Base-by-base conservation (phyloP, 192 early-diverging fungal species). In the Umbelopsis ramanniana region DNA sequence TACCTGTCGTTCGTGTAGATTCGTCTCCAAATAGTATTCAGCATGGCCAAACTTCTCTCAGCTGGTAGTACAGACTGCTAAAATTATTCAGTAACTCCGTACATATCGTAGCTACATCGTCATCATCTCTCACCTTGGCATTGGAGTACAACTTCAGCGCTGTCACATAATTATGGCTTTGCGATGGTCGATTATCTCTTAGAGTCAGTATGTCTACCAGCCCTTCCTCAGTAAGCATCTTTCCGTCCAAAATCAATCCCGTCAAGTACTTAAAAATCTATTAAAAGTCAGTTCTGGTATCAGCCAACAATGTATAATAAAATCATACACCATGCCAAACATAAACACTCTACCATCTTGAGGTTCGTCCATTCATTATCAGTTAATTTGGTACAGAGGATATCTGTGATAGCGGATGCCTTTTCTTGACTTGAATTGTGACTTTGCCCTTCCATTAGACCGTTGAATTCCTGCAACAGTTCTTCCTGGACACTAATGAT, bases 201-300 rank as follows among this genome's bases (percentile, higher is more conserved):
- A 63, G 29, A 63, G 57, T 63, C 33, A 63, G 57, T 19, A 63
- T 35, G n/a, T 63, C 57, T 26, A 63, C 57, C 14, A 63, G 33
- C 11, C 57, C 57, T 37, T 63, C 57, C 33, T 63, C 57, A 29
- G 57, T 63, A 0, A 63, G 33, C 57, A 63, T 63, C 33, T 63
- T 63, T 5, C 57, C 57, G 15, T 63, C 57, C 19, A 63, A 26
- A 63, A 63, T 22, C 19, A 37, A 35, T 12, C 33, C 12, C 19
- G 33, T 35, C 57, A 63, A 26, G 29, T 63, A 33, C 11, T 29
- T 63, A 37, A 37, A 63, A 35, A 63, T 63, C 48, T 50, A 19
- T 21, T 6, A n/a, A 15, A 43, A 7, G 48, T 12, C 15, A 0
- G 3, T 50, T 50, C 15, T 50, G 48, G 15, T 3, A 50, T 50